Evolutionary conservation across 352 stramenopile genomes (phyloP), one percentile per base, ranked within the genome.

Genomic region (Phytophthora citricola): DNA sequence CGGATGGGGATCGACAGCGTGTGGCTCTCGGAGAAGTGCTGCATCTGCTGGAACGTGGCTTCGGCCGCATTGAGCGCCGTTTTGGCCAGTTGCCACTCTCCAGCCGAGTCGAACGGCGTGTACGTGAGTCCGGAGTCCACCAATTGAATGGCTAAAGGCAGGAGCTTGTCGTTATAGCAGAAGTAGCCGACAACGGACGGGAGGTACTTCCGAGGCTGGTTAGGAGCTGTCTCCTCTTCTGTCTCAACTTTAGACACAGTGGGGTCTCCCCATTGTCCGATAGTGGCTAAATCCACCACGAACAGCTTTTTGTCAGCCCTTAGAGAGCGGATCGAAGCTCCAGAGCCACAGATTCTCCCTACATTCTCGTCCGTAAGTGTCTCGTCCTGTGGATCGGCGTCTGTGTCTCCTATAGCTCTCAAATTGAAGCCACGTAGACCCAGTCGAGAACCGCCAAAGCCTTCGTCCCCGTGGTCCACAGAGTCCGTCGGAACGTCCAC

Each of bases 61-160:
- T 82, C 75, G 41, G 71, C 73, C 2, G 75, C 58, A 27, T 89
- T 79, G 11, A 85, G 63, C 15, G 66, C 75, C 27, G 76, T 78
- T 60, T 85, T 89, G 60, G 77, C 80, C 12, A 87, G 63, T 27
- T 67, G 63, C 75, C 77, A 89, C 71, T 86, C 79, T 8, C 72
- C 62, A 0, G 44, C 41, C 9, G 52, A 44, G 41, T 86, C 73
- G 41, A 76, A 77, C 6, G 75, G 75, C 41, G 79, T 78, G 73
- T 89, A 89, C 22, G 73, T 75, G 29, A 89, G 36, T 1, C 45
- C 51, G 0, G 75, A 75, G 58, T 85, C 73, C n/a, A 82, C 49
- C 1, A 85, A 52, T 14, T 49, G 62, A 55, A 85, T 87, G 46
- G 76, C 66, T 9, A 87, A 54, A 15, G 79, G 75, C 58, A 82